phyloP scores from a whole-genome alignment of 768 basidiomycete genomes.

The Boletus rubroflammeus region DNA sequence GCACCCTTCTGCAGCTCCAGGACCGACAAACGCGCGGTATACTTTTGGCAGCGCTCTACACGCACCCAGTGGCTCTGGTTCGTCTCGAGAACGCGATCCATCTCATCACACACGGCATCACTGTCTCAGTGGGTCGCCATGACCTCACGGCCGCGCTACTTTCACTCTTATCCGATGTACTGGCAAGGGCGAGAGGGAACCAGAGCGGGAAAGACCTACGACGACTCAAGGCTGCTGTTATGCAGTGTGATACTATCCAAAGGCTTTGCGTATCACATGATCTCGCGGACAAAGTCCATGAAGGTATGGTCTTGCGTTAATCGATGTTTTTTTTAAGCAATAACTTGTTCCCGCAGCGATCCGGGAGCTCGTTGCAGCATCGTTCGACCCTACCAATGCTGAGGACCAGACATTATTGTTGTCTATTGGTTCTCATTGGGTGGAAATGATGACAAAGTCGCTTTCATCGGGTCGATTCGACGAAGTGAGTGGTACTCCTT shows the following conservation, averaged over 20 bases:
- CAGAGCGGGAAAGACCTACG: conserved; percentile 32
- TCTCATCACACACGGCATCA: conserved; percentile 38
- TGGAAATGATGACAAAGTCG: conserved; percentile 11
- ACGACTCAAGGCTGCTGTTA: conserved; percentile 42
- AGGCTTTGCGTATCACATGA: conserved; percentile 31
- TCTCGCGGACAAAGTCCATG: conserved; percentile 24
- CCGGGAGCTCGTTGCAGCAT: conserved; percentile 35
- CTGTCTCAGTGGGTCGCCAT: conserved; percentile 15
- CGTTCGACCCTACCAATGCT: conserved; percentile 35
- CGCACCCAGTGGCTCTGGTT: conserved; percentile 18
- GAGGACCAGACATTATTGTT: conserved; percentile 41
- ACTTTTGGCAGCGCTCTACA: conserved; percentile 36
- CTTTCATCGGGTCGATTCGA: conserved; percentile 10
- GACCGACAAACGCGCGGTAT: conserved; percentile 25
- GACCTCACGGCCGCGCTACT: conserved; percentile 33
- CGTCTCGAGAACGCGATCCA: conserved; percentile 37
- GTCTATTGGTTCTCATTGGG: conserved; percentile 45
- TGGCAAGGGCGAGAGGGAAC: conserved; percentile 24
- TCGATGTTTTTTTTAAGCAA: neutral
- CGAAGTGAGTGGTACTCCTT: conserved; percentile 6
- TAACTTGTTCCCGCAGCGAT: conserved; percentile 36
- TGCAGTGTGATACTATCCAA: conserved; percentile 32
- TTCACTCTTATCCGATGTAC: conserved; percentile 37
- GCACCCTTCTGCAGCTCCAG: conserved; percentile 18
- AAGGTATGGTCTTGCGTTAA: conserved; percentile 30